Conservation (phyloP, 2,329 filamentous ascomycete species). For the Alternaria conjuncta region DNA sequence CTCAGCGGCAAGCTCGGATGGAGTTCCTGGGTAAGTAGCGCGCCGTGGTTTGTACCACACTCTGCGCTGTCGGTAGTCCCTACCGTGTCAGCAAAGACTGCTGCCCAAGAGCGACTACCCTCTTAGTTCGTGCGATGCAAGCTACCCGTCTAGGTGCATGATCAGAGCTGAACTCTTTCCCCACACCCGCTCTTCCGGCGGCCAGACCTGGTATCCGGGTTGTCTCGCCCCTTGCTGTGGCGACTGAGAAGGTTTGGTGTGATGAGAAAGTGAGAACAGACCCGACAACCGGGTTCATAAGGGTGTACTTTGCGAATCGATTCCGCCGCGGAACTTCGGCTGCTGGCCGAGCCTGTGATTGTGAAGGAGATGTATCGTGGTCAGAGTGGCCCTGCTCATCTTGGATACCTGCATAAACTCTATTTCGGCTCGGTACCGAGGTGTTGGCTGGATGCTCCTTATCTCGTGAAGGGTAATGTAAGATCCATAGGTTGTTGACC, state of each 20-base stretch:
- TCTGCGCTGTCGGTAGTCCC: slow-evolving; percentile 13
- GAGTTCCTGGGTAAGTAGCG: background rate
- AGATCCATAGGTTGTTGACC: background rate
- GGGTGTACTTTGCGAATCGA: slow-evolving; percentile 31
- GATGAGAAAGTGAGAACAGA: slow-evolving; percentile 27
- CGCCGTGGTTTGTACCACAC: slow-evolving; percentile 14
- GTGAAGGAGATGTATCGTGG: slow-evolving; percentile 7
- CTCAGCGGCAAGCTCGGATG: slow-evolving; percentile 11
- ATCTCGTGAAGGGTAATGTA: background rate
- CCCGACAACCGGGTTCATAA: slow-evolving; percentile 40
- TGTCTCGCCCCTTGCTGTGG: slow-evolving; percentile 33
- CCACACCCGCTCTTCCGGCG: slow-evolving; percentile 36
- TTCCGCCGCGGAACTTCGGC: slow-evolving; percentile 27
- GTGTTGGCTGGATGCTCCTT: background rate
- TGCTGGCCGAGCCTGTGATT: slow-evolving; percentile 32
- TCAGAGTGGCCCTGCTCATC: background rate
- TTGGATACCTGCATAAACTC: background rate
- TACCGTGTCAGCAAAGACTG: background rate
- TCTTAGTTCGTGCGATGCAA: slow-evolving; percentile 34
- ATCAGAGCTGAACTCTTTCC: slow-evolving; percentile 35
- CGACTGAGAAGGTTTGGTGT: slow-evolving; percentile 26
- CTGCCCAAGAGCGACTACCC: background rate
- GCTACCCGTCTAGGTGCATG: slow-evolving; percentile 35
- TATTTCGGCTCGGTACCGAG: background rate
- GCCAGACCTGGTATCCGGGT: slow-evolving; percentile 36